Evolutionary conservation across 2,329 filamentous ascomycete species (phyloP).

Genomic region (Penicillium sp.): DNA sequence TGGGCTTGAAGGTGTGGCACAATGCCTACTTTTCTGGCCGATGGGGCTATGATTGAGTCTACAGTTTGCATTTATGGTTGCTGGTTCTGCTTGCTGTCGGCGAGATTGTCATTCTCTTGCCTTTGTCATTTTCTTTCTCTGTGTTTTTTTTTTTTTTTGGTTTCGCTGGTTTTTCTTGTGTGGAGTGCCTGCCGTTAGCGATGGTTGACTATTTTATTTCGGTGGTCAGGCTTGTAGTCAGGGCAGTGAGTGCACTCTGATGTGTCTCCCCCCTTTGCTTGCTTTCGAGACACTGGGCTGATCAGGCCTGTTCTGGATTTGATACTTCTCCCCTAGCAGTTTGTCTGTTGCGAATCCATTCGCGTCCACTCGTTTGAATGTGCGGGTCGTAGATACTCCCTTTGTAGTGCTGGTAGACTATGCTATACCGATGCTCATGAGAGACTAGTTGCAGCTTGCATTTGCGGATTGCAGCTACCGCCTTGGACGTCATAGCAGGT

Average conservation of each 20-base stretch:
- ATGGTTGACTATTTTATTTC: neutral
- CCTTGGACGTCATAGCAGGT: neutral
- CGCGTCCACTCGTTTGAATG: constrained; percentile 21
- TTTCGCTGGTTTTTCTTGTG: neutral
- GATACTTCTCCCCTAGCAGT: neutral
- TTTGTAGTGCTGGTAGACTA: neutral
- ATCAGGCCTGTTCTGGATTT: neutral
- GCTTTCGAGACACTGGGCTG: neutral
- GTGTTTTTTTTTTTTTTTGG: neutral
- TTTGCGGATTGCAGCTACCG: neutral
- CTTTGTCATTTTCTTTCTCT: neutral
- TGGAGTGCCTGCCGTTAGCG: neutral
- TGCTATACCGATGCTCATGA: neutral
- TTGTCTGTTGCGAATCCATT: constrained; percentile 19
- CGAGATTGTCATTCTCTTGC: constrained; percentile 5
- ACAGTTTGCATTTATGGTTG: neutral
- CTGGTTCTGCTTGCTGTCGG: neutral
- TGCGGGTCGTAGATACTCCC: neutral
- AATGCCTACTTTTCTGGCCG: too few relatives aligned
- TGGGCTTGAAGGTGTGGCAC: neutral
- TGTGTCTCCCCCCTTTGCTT: neutral
- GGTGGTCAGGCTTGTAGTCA: neutral
- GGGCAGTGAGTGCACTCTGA: neutral
- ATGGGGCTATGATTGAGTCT: neutral
- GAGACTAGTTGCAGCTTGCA: neutral